Percentiles rank a stretch among this genome's conserved stretches.
phyloP scores from a whole-genome alignment of 441 rosid species.

The Sinapis alba region DNA sequence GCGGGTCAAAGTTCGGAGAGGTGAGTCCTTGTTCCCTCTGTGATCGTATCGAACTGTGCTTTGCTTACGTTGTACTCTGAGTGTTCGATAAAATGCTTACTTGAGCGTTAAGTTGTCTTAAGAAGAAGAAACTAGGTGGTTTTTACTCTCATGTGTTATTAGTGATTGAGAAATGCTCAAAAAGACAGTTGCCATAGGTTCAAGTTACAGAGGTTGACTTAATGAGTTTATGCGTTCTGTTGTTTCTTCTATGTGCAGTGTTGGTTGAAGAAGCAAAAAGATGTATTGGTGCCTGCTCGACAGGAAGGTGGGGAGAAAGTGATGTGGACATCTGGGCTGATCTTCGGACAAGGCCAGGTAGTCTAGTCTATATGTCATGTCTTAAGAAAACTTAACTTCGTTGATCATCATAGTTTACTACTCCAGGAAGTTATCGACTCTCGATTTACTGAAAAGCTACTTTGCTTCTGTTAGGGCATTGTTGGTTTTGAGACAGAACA shows the following conservation, averaged over 20 bases:
- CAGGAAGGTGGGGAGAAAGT: slow-evolving; percentile 63
- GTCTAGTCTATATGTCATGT: slow-evolving; percentile 27
- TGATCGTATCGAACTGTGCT: not conserved
- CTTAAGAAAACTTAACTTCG: not conserved
- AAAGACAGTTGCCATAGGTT: not conserved
- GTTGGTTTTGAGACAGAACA: slow-evolving; percentile 82
- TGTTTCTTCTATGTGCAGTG: slow-evolving; percentile 51
- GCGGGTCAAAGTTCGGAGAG: slow-evolving; percentile 94
- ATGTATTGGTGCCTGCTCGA: slow-evolving; percentile 61
- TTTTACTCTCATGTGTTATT: not conserved
- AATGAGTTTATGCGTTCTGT: not conserved
- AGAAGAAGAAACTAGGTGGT: not conserved
- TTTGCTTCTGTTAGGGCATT: slow-evolving; percentile 62
- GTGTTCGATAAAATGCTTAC: slow-evolving; percentile 24
- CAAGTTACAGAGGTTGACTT: slow-evolving; percentile 17
- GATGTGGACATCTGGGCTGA: slow-evolving; percentile 90
- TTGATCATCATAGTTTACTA: not conserved
- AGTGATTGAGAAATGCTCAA: not conserved
- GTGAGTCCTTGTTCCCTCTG: slow-evolving; percentile 43
- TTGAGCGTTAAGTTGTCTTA: not conserved
- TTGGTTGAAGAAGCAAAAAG: slow-evolving; percentile 97
- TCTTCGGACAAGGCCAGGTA: slow-evolving; percentile 96
- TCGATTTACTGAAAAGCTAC: slow-evolving; percentile 7
- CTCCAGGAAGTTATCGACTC: not conserved
- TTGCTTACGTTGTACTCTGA: not conserved